These are phyloP conservation scores for Saturnispora ahearnii DNA, from an alignment of 805 yeast genomes.

Conservation along the genomic window DNA sequence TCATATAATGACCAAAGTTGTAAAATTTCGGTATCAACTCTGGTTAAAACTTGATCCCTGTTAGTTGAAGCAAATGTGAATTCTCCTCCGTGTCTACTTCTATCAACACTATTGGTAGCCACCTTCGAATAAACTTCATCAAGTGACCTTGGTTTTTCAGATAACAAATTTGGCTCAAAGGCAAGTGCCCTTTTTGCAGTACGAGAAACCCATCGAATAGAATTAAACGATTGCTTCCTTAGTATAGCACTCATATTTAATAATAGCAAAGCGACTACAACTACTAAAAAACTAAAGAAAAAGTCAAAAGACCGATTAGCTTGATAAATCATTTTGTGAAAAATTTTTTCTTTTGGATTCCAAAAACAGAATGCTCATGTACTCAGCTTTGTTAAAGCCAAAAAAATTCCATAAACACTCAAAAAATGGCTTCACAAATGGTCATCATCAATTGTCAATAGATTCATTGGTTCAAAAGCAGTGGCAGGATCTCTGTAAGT, in stretches of 20 bases:
- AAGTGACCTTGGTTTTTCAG: slow-evolving; percentile 13
- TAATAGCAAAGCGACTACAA: slow-evolving; percentile 1
- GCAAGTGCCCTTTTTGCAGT: slow-evolving; percentile 10
- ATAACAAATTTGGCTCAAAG: slow-evolving; percentile 8
- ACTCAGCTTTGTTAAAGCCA: background rate
- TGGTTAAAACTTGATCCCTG: slow-evolving; percentile 23
- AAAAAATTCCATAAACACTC: background rate
- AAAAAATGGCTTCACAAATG: slow-evolving; percentile 15
- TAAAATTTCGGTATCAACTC: slow-evolving; percentile 18
- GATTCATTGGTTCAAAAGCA: slow-evolving; percentile 26
- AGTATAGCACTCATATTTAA: slow-evolving; percentile 5
- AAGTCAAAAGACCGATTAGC: slow-evolving; percentile 1
- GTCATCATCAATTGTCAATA: slow-evolving; percentile 27
- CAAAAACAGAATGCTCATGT: background rate
- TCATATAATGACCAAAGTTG: slow-evolving; percentile 62
- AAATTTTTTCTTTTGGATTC: slow-evolving; percentile 3
- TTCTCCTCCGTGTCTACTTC: slow-evolving; percentile 3
- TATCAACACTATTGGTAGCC: background rate
- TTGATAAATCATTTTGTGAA: background rate
- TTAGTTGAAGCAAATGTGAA: slow-evolving; percentile 17
- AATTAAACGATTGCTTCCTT: background rate
- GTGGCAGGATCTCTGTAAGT: slow-evolving; percentile 20
- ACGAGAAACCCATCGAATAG: slow-evolving; percentile 6
- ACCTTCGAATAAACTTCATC: slow-evolving; percentile 16
- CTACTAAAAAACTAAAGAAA: background rate